A percentile compares a stretch with the other conserved stretches of the same genome.
Evolutionary conservation across 2,329 filamentous ascomycete genomes (phyloP).

Genomic region (Paecilomyces dactylethromorphus): DNA sequence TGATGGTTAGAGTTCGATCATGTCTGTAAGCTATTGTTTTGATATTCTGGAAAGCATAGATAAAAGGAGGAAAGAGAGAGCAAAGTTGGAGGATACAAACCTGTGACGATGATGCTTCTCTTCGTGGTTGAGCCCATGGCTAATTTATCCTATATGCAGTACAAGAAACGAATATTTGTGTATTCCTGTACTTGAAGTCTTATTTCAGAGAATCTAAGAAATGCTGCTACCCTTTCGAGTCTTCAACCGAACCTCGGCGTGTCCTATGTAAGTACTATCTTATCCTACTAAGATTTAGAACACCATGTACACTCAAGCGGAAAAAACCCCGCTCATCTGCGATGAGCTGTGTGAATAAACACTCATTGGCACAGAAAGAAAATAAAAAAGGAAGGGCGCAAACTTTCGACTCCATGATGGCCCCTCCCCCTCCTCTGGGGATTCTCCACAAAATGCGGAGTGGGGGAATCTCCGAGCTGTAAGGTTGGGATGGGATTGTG

Average conservation of each 20-base stretch:
- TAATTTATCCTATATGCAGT: not conserved
- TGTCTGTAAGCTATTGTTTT: too few species aligned
- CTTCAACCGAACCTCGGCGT: not conserved
- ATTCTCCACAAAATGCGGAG: not conserved
- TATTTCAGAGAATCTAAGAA: too few species aligned
- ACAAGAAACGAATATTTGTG: not conserved
- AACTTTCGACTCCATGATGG: too few species aligned
- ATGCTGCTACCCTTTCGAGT: not conserved
- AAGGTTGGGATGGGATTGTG: not conserved
- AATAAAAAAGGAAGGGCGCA: not conserved
- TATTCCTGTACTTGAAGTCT: not conserved
- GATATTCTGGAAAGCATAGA: too few species aligned
- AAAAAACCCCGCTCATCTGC: not conserved
- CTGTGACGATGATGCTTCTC: conserved; percentile 23
- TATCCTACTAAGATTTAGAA: not conserved
- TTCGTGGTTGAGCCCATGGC: conserved; percentile 4
- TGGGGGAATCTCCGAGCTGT: not conserved
- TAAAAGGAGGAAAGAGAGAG: not conserved
- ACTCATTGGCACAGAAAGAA: not conserved
- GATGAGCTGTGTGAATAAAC: not conserved
- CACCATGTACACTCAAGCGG: not conserved
- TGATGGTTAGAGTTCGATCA: not conserved
- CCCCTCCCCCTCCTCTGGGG: not conserved
- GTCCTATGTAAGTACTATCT: not conserved
- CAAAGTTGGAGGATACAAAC: conserved; percentile 9